A percentile compares a stretch with the other conserved stretches of the same genome.
Conservation (phyloP, 495 filamentous ascomycete species). For the Cladorrhinum samala region DNA sequence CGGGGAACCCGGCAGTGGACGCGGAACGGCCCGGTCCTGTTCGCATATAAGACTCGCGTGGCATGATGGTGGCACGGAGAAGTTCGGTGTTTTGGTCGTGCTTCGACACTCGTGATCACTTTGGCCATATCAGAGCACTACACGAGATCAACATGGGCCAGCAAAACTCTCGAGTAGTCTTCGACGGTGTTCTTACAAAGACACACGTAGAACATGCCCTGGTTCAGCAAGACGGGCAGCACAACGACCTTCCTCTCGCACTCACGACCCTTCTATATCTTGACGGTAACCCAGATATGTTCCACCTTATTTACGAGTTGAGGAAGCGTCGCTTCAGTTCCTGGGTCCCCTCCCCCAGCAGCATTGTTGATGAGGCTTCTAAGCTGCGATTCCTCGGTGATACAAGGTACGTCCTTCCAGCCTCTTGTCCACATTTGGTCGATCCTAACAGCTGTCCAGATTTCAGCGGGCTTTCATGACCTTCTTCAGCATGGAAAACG, state of each 20-base stretch:
- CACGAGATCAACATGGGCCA: constrained; percentile 13
- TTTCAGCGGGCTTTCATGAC: constrained; percentile 29
- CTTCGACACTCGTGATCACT: background rate
- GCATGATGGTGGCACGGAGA: background rate
- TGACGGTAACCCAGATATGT: constrained; percentile 8
- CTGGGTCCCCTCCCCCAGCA: constrained; percentile 21
- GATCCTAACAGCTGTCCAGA: constrained; percentile 12
- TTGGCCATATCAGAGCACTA: background rate
- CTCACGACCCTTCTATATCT: constrained; percentile 23
- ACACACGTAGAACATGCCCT: constrained; percentile 27
- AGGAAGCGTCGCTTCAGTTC: constrained; percentile 10
- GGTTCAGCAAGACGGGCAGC: constrained; percentile 17
- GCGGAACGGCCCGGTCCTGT: background rate
- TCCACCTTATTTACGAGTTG: constrained; percentile 17
- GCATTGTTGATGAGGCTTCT: constrained; percentile 14
- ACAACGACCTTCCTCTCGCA: constrained; percentile 24
- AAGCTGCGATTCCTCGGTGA: constrained; percentile 19
- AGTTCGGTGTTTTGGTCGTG: background rate
- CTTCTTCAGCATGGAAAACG: constrained; percentile 29
- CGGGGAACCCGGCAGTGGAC: background rate
- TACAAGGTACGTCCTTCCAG: constrained; percentile 7
- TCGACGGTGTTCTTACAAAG: constrained; percentile 23
- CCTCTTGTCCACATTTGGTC: background rate
- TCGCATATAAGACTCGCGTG: background rate
- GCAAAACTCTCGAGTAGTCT: constrained; percentile 14